Evolutionary conservation across 2,329 filamentous ascomycete genomes (phyloP), one percentile per base, ranked within the genome.

Genomic region (Pseudocercospora ulei): DNA sequence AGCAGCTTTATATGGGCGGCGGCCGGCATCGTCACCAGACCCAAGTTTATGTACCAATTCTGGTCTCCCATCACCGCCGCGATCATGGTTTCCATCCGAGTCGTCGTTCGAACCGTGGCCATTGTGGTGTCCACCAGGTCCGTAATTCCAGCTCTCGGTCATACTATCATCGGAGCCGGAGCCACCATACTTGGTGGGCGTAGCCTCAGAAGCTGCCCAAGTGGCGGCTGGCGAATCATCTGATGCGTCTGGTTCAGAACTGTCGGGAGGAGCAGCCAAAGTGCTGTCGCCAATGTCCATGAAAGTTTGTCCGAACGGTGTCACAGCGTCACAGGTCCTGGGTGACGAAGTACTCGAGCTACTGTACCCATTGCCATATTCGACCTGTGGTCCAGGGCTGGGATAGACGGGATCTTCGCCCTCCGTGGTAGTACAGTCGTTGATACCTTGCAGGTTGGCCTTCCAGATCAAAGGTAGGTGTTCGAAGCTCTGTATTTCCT

Each of bases 401-500:
- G 63, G 62, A 44, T 65, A 68, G 3, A 66, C 53, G 5, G 58
- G 54, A 35, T 65, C 60, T 1, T 51, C 47, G 2, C 56, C 59
- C 39, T 65, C 64, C 8, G 49, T 47, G 0, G 60, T 64, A 17
- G 44, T 52, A 44, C 65, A 68, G 26, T 54, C 52, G 40, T 65
- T 67, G 41, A 66, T 49, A 6, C 56, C 55, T 5, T 51, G 50
- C 2, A 68, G 46, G 41, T 69, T 67, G 0, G 65, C 65, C 28
- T 64, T 62, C 48, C 61, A 69, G 7, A 69, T 52, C 24, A 61
- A 56, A 2, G 66, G 65, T 4, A 67, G 56, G 8, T 43, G 47
- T 6, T 56, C 44, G 13, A 67, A 43, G 41, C 40, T 48, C 38
- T 41, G 41, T 38, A 31, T 44, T 14, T 37, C 39, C 35, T 45